Percentiles rank a stretch among this genome's conserved stretches.
Conservation (phyloP, 257 asterid genomes). For the Solanum etuberosum region DNA sequence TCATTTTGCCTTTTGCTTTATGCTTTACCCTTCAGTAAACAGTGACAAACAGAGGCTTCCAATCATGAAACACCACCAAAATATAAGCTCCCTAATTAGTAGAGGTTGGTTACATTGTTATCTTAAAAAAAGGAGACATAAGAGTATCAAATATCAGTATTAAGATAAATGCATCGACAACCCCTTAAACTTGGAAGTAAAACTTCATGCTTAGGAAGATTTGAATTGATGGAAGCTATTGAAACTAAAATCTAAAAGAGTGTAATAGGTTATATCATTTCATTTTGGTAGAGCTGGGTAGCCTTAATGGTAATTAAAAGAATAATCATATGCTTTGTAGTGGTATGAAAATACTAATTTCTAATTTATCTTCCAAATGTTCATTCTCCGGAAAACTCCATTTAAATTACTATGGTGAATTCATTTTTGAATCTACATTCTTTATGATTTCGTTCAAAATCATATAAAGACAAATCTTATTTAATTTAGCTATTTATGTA, state of each 20-base stretch:
- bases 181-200: not conserved
- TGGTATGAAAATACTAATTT: no score
- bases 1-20: not conserved
- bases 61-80: not conserved
- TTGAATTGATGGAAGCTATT: not conserved
- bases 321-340: no score
- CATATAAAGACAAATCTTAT: not conserved
- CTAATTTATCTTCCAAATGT: no score
- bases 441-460: not conserved
- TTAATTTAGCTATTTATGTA: no score
- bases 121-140: not conserved
- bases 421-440: not conserved
- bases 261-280: no score
- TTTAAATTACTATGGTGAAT: not conserved
- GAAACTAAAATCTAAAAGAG: no score
- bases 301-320: no score
- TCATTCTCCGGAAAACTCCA: no score
- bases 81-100: not conserved
- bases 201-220: not conserved
- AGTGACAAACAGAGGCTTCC: not conserved
- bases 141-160: not conserved
- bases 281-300: no score
- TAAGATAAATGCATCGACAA: not conserved
- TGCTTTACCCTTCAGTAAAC: not conserved
- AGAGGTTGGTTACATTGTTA: not conserved